These are phyloP conservation scores for Boletus pseudopeckii DNA, from an alignment of 768 basidiomycete genomes.

Conservation along the genomic window DNA sequence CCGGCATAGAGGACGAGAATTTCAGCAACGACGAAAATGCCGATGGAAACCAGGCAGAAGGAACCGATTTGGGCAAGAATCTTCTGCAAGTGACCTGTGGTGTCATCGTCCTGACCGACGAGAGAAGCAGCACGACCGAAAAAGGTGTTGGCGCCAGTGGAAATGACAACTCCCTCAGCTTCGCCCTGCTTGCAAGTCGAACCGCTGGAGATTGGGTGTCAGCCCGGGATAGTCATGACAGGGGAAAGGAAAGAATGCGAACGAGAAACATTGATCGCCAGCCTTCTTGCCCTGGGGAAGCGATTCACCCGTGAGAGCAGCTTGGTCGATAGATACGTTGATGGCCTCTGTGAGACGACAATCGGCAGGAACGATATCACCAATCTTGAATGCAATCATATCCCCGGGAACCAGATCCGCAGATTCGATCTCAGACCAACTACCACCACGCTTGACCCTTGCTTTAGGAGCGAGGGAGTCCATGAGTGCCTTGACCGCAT, in stretches of 20 bases:
- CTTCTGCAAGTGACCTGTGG: slow-evolving; percentile 97
- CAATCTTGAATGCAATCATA: slow-evolving; percentile 97
- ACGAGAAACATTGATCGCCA: slow-evolving; percentile 98
- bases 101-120: slow-evolving; percentile 96
- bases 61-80: slow-evolving; percentile 97
- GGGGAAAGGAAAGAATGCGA: slow-evolving; percentile 33
- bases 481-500: slow-evolving; percentile 99
- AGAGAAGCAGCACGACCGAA: slow-evolving; percentile 98
- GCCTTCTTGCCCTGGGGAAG: slow-evolving; percentile 89
- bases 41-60: slow-evolving; percentile 95
- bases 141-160: slow-evolving; percentile 97
- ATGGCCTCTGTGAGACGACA: slow-evolving; percentile 95
- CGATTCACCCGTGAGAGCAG: slow-evolving; percentile 96
- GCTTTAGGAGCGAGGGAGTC: slow-evolving; percentile 98
- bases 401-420: slow-evolving; percentile 90
- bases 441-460: slow-evolving; percentile 81
- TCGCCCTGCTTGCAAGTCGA: slow-evolving; percentile 99
- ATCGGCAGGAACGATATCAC: slow-evolving; percentile 97
- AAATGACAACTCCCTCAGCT: slow-evolving; percentile 97
- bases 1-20: slow-evolving; percentile 92
- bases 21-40: slow-evolving; percentile 92
- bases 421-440: slow-evolving; percentile 90
- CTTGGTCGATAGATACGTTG: slow-evolving; percentile 98
- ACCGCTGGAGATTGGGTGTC: slow-evolving; percentile 47
- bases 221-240: not conserved